phyloP scores from a whole-genome alignment of 108 stramenopile genomes.

The Cyclotella distinguenda region DNA sequence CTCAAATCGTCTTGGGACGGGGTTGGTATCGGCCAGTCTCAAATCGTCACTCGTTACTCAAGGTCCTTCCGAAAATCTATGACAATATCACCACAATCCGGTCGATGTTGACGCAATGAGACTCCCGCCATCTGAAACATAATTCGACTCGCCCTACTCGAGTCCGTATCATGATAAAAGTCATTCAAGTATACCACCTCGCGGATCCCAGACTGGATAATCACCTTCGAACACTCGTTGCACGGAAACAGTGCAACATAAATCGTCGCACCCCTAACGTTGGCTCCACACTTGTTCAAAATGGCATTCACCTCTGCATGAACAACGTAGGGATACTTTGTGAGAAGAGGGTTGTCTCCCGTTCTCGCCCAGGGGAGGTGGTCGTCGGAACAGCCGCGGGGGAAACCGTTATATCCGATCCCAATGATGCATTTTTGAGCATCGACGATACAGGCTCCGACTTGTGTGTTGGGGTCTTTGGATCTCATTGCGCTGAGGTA shows the following conservation, averaged over 20 bases:
- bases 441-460: constrained; percentile 88
- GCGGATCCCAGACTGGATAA: constrained; percentile 95
- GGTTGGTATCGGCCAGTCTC: too few relatives aligned
- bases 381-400: constrained; percentile 91
- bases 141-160: constrained; percentile 86
- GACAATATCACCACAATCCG: constrained; percentile 29
- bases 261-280: constrained; percentile 77
- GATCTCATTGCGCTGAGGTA: constrained; percentile 93
- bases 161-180: constrained; percentile 87
- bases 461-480: constrained; percentile 97
- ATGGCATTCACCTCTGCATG: constrained; percentile 99
- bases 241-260: constrained; percentile 98
- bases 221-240: constrained; percentile 96
- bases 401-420: constrained; percentile 98
- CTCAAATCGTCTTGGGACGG: too few relatives aligned
- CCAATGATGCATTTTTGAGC: constrained; percentile 83
- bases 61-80: constrained; percentile 14
- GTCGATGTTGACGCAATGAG: constrained; percentile 53
- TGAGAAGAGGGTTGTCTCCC: constrained; percentile 61
- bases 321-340: constrained; percentile 97
- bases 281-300: constrained; percentile 91
- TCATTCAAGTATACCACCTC: constrained; percentile 95
- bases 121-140: constrained; percentile 91
- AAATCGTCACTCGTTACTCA: neutral
- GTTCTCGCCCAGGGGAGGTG: constrained; percentile 87